phyloP scores from a whole-genome alignment of 1,284 basidiomycete genomes.

The Chalciporus sp. region DNA sequence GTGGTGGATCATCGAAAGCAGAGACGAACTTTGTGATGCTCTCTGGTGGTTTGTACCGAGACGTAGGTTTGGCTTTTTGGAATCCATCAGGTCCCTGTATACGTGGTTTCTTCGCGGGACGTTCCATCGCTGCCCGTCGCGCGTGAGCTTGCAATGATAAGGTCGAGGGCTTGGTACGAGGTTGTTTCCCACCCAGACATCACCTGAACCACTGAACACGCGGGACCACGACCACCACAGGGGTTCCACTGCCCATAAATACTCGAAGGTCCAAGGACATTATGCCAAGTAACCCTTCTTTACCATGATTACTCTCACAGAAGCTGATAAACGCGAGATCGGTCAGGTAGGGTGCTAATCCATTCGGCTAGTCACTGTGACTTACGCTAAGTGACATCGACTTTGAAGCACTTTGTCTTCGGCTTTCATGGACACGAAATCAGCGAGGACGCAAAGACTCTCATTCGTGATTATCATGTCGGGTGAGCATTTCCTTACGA shows the following conservation, averaged over 20 bases:
- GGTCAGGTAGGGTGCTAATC: constrained; percentile 47
- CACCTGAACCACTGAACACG: constrained; percentile 7
- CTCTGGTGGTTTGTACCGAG: constrained; percentile 32
- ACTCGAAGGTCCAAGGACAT: neutral
- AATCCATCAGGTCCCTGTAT: constrained; percentile 34
- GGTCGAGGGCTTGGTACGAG: neutral
- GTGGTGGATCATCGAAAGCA: constrained; percentile 20
- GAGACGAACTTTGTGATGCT: constrained; percentile 35
- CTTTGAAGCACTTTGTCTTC: constrained; percentile 63
- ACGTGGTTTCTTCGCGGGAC: constrained; percentile 27
- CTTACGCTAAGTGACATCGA: neutral
- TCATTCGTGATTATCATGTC: constrained; percentile 63
- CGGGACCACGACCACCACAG: neutral
- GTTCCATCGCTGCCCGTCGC: constrained; percentile 26
- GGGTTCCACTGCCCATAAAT: constrained; percentile 9
- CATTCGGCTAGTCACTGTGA: neutral
- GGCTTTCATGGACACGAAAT: constrained; percentile 64
- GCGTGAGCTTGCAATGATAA: no score
- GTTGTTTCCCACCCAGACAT: neutral
- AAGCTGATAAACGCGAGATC: constrained; percentile 49
- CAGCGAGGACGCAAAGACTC: constrained; percentile 52
- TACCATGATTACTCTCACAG: constrained; percentile 34
- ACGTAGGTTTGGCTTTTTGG: constrained; percentile 23
- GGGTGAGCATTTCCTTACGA: constrained; percentile 40
- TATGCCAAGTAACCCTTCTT: neutral